Evolutionary conservation across 2,329 filamentous ascomycete species (phyloP), one percentile per base, ranked within the genome.

Genomic region (Alternaria ethzedia): DNA sequence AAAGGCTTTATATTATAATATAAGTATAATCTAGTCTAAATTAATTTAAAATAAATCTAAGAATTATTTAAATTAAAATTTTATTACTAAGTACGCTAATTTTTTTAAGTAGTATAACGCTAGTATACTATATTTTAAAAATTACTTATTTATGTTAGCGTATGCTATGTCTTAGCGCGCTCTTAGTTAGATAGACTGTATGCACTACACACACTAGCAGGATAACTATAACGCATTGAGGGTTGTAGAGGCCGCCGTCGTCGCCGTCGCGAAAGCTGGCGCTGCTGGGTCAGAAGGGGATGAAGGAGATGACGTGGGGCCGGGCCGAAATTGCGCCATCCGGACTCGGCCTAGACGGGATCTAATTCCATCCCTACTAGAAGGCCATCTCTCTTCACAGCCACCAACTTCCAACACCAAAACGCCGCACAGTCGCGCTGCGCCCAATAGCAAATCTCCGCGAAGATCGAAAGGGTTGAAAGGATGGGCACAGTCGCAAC

Each of bases 301-400:
- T 21, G 17, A 41, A n/a, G 12, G 15, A 41, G 47, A 12, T 9
- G 43, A 36, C 6, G 41, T 25, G 45, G 54, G 51, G 57, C 64
- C 55, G 54, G 51, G 57, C 64, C 55, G 54, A 43, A 46, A 54
- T 9, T 13, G 28, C 49, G 23, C 54, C 49, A 55, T 60, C 59
- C 59, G 32, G 63, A 56, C 44, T 59, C 32, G 41, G 52, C 32
- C 36, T 64, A 66, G 61, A 47, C 51, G 52, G 30, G 26, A 43
- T 66, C 66, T 68, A 68, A 66, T 50, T 66, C 20, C 10, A 30
- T 65, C 57, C 43, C 32, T 36, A 36, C 32, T 36, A n/a, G 32
- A 36, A 1, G 1, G 15, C 20, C 21, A 25, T 65, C 57, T 32
- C 57, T 28, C 57, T 21, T 36, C 63, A 66, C 55, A 62, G 66